phyloP scores from a whole-genome alignment of 495 filamentous ascomycete species.

The Hypoxylon perforatum region DNA sequence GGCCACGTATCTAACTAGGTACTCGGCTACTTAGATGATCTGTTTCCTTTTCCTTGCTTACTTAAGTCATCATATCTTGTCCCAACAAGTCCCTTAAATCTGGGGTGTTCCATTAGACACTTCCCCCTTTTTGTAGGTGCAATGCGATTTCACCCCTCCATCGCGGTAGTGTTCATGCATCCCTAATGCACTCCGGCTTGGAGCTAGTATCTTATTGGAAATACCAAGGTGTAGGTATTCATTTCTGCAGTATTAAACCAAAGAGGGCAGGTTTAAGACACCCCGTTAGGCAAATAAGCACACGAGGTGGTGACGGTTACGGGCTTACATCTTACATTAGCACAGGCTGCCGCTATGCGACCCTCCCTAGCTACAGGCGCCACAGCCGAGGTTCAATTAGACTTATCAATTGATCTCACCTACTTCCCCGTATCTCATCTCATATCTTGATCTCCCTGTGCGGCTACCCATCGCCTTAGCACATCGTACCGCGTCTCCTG shows the following conservation, averaged over 20 bases:
- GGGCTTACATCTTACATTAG: too few relatives aligned
- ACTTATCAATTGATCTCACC: neutral
- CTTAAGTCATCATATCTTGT: neutral
- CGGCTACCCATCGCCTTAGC: neutral
- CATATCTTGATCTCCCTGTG: neutral
- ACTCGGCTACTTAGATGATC: too few relatives aligned
- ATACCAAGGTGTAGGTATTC: too few relatives aligned
- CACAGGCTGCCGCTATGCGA: neutral
- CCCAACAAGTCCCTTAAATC: too few relatives aligned
- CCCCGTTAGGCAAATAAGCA: neutral
- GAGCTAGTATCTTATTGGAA: neutral
- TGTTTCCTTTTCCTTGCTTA: neutral
- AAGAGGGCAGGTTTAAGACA: too few relatives aligned
- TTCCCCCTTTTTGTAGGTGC: too few relatives aligned
- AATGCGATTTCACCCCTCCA: neutral
- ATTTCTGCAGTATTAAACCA: too few relatives aligned
- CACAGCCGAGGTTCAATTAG: constrained; percentile 26
- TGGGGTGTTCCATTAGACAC: too few relatives aligned
- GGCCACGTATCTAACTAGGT: too few relatives aligned
- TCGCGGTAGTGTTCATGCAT: neutral
- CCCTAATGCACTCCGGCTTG: neutral
- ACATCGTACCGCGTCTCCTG: neutral
- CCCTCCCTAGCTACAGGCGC: neutral
- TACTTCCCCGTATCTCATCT: neutral
- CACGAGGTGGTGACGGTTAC: neutral